Percentiles rank a stretch among this genome's conserved stretches.
Evolutionary conservation across 2,329 filamentous ascomycete species (phyloP).

Genomic region (Reticulascus tulasneorum): DNA sequence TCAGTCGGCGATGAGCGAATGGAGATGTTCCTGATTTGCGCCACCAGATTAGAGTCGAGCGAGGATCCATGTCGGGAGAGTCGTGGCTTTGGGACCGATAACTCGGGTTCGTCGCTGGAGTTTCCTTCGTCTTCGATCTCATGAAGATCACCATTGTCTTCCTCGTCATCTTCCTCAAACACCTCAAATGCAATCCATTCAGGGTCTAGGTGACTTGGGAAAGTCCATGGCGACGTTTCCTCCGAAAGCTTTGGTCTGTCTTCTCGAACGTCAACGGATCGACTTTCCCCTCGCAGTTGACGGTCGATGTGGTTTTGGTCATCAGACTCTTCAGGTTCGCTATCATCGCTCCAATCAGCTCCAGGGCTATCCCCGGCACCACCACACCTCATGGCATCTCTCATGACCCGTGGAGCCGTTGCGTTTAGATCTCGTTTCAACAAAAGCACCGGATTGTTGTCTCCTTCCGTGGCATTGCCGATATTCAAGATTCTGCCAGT

Average conservation of each 20-base stretch:
- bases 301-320: constrained; percentile 43
- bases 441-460: constrained; percentile 69
- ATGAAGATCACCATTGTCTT: constrained; percentile 36
- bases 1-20: constrained; percentile 18
- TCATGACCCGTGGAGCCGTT: constrained; percentile 47
- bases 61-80: constrained; percentile 18
- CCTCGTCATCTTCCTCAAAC: constrained; percentile 57
- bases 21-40: constrained; percentile 36
- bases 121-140: constrained; percentile 17
- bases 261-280: constrained; percentile 11
- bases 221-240: constrained; percentile 38
- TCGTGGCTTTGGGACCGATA: background rate
- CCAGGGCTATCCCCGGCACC: background rate
- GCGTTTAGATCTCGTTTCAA: constrained; percentile 69
- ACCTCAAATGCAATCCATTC: constrained; percentile 93
- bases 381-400: constrained; percentile 26
- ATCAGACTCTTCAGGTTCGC: constrained; percentile 14
- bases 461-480: constrained; percentile 50
- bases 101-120: background rate
- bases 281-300: constrained; percentile 38
- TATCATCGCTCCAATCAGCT: background rate
- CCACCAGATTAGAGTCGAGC: constrained; percentile 34
- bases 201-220: constrained; percentile 74
- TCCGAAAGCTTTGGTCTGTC: too few species aligned
- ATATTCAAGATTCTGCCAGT: constrained; percentile 89